Evolutionary conservation across 768 basidiomycete genomes (phyloP), one percentile per base, ranked within the genome.

Genomic region (Pleurotus tuoliensis): DNA sequence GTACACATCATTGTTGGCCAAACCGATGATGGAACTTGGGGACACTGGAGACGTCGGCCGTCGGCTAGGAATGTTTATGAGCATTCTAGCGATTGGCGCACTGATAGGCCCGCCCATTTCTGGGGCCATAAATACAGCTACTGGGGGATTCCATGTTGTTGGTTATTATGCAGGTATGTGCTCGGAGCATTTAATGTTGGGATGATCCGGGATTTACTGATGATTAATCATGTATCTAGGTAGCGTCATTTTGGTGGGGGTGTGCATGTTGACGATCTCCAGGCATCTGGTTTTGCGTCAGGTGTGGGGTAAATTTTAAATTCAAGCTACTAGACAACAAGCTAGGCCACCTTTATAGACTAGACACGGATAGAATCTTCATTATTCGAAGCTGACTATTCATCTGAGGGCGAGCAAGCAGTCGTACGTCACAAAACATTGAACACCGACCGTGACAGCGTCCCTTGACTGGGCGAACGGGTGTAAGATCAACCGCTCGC

Each of bases 101-200:
- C 68, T 86, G 5, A 73, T 73, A 2, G 86, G 86, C 0, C 83
- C 83, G 6, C 86, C 85, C 0, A 82, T 87, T 62, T 83, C 83
- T 3, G 84, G 86, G 1, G 81, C 79, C 2, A 83, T 87, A 58
- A 72, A 77, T 57, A 61, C 63, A 0, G 67, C 74, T 0, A 78
- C 82, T 5, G 73, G 73, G 13, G 72, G 76, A 0, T 86, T 76
- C 63, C 63, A 67, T 18, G 67, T 62, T 4, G 77, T 79, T 11
- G 80, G 82, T 12, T 71, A 75, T 51, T 86, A 79, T 58, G 82
- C 82, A 38, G 81, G 80, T 78, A 39, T 2, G 61, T 38, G n/a
- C 30, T 34, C 30, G 30, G 30, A 34, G 30, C 30, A 34, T 34
- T 34, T 34, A 34, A 34, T 34, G 8, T 11, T 11, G 30, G 8